Evolutionary conservation across 768 basidiomycete species (phyloP).

Genomic region (Suillus paluster): DNA sequence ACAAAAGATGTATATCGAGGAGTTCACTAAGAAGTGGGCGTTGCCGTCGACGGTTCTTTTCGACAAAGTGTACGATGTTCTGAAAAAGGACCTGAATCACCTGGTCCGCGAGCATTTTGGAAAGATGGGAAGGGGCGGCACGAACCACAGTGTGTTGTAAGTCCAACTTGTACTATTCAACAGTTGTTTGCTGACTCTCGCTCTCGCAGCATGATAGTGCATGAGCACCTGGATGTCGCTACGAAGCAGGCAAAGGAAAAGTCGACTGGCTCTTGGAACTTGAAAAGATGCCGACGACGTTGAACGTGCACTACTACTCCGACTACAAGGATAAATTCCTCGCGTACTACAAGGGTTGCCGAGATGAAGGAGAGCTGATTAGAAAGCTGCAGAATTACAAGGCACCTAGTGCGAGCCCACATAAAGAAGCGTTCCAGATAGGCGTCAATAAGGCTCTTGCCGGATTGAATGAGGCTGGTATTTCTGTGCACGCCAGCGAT

Average conservation of each 20-base stretch:
- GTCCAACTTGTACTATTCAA: not conserved
- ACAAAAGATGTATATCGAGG: constrained; percentile 51
- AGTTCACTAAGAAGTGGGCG: constrained; percentile 52
- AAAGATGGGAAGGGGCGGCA: constrained; percentile 53
- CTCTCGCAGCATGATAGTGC: constrained; percentile 47
- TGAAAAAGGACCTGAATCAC: constrained; percentile 44
- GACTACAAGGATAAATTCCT: constrained; percentile 58
- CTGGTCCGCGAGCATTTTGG: constrained; percentile 56
- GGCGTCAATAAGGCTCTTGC: constrained; percentile 36
- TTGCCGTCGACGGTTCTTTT: constrained; percentile 52
- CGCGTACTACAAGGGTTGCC: constrained; percentile 46
- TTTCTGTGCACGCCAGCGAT: constrained; percentile 45
- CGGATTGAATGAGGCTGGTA: constrained; percentile 18
- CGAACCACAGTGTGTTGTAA: constrained; percentile 48
- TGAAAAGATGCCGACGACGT: constrained; percentile 53
- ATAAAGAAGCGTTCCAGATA: not conserved
- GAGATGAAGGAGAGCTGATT: constrained; percentile 14
- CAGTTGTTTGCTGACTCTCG: not conserved
- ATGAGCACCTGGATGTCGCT: constrained; percentile 53
- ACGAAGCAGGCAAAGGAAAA: constrained; percentile 42
- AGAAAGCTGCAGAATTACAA: constrained; percentile 13
- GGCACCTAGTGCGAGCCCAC: not conserved
- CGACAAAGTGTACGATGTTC: constrained; percentile 37
- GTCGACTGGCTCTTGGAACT: constrained; percentile 55
- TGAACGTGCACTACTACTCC: constrained; percentile 54